Evolutionary conservation across 2,329 filamentous ascomycete species (phyloP).

Genomic region (Didymellaceae sp.): DNA sequence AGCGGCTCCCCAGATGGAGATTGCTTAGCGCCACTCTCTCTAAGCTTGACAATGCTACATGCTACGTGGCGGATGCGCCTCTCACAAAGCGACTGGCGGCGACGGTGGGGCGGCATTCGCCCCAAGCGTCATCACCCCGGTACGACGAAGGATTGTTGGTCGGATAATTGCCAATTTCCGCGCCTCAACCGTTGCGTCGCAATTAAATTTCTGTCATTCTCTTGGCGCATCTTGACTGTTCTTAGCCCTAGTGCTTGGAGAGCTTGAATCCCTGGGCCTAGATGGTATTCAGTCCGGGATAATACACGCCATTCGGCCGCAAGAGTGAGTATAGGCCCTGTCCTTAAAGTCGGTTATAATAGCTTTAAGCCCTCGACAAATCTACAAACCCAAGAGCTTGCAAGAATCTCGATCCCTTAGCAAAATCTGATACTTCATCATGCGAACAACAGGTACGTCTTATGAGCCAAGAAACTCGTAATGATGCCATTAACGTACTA

Average conservation of each 20-base stretch:
- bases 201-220: slow-evolving; percentile 12
- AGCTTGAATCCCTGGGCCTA: slow-evolving; percentile 20
- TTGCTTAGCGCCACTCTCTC: too few relatives aligned
- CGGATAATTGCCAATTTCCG: slow-evolving; percentile 5
- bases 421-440: not conserved
- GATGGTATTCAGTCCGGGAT: slow-evolving; percentile 3
- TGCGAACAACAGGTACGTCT: slow-evolving; percentile 11
- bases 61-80: too few relatives aligned
- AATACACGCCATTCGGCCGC: not conserved
- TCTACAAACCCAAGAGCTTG: not conserved
- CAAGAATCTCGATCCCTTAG: too few relatives aligned
- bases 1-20: too few relatives aligned
- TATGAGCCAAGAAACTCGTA: too few relatives aligned
- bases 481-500: not conserved
- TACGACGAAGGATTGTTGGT: not conserved
- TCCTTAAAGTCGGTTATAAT: slow-evolving; percentile 12
- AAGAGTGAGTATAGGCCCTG: not conserved
- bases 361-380: not conserved
- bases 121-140: not conserved
- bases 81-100: too few relatives aligned
- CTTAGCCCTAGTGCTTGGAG: slow-evolving; percentile 30
- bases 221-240: slow-evolving; percentile 21
- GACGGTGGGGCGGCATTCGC: not conserved
- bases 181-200: not conserved
- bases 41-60: too few relatives aligned